These are phyloP conservation scores for Tetrapisispora arboricola DNA, from an alignment of 805 yeast genomes.

Conservation along the genomic window DNA sequence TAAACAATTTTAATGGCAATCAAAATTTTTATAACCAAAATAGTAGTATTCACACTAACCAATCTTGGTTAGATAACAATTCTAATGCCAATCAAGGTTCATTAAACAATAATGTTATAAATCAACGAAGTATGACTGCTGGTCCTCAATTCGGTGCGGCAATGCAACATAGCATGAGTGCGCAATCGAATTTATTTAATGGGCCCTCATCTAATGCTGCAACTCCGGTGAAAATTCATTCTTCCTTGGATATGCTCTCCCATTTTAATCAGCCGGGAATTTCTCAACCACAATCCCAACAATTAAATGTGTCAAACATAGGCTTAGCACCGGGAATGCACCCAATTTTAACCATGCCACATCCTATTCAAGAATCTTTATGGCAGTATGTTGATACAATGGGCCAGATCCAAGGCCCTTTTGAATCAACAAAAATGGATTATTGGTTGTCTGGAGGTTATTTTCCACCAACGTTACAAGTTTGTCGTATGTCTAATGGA, in stretches of 20 bases:
- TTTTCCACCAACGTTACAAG: constrained; percentile 44
- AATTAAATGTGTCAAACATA: neutral
- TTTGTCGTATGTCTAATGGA: constrained; percentile 37
- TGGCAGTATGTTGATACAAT: constrained; percentile 73
- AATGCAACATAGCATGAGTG: constrained; percentile 1
- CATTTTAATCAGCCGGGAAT: neutral
- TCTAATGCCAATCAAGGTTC: neutral
- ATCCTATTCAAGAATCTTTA: constrained; percentile 33
- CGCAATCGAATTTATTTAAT: neutral
- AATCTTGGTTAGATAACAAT: neutral
- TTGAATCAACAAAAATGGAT: constrained; percentile 64
- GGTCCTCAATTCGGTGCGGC: neutral
- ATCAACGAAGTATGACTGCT: neutral
- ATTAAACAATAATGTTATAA: neutral
- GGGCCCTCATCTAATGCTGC: neutral
- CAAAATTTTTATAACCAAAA: neutral
- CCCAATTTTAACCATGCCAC: neutral
- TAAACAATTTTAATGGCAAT: neutral
- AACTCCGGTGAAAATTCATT: constrained; percentile 1
- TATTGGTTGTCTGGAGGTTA: constrained; percentile 63
- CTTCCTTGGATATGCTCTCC: neutral
- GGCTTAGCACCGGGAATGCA: neutral
- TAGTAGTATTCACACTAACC: neutral
- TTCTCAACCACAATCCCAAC: neutral
- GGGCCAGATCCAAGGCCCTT: constrained; percentile 78